These are phyloP conservation scores for Pichia sp. DNA, from an alignment of 1,139 yeast species.

Conservation along the genomic window DNA sequence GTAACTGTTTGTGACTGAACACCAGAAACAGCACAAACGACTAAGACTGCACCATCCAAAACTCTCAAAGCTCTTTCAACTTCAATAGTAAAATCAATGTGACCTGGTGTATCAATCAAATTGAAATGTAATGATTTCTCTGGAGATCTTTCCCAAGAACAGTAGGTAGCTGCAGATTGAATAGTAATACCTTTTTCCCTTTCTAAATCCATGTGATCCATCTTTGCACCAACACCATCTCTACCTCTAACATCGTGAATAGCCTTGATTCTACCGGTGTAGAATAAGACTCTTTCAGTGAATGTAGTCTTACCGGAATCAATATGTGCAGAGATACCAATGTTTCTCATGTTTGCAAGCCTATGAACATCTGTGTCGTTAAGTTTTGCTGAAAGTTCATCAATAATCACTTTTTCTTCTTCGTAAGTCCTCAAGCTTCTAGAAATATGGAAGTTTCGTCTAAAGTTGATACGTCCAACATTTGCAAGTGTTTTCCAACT, in stretches of 20 bases:
- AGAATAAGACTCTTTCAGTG: constrained; percentile 92
- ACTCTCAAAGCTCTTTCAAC: constrained; percentile 97
- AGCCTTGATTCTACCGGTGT: constrained; percentile 95
- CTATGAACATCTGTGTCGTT: constrained; percentile 51
- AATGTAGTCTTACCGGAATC: constrained; percentile 96
- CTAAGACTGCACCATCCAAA: constrained; percentile 94
- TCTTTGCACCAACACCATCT: constrained; percentile 97
- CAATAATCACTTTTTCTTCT: constrained; percentile 63
- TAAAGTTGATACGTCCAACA: constrained; percentile 9
- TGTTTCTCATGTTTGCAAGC: constrained; percentile 67
- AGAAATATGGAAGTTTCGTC: constrained; percentile 23
- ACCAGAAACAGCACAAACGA: constrained; percentile 96
- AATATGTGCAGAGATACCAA: constrained; percentile 96
- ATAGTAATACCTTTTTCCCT: constrained; percentile 97
- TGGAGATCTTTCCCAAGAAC: constrained; percentile 82
- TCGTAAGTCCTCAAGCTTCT: constrained; percentile 39
- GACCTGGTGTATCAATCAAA: constrained; percentile 96
- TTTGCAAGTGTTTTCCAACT: constrained; percentile 7
- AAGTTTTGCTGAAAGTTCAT: constrained; percentile 44
- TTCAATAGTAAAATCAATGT: constrained; percentile 96
- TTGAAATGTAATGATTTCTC: constrained; percentile 69
- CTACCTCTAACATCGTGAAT: constrained; percentile 98
- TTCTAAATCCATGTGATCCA: constrained; percentile 97
- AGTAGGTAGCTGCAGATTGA: constrained; percentile 97
- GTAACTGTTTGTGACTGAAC: constrained; percentile 98